Conservation (phyloP, 225 moss, liverwort and hornwort species). For the Pseudoscleropodium purum region DNA sequence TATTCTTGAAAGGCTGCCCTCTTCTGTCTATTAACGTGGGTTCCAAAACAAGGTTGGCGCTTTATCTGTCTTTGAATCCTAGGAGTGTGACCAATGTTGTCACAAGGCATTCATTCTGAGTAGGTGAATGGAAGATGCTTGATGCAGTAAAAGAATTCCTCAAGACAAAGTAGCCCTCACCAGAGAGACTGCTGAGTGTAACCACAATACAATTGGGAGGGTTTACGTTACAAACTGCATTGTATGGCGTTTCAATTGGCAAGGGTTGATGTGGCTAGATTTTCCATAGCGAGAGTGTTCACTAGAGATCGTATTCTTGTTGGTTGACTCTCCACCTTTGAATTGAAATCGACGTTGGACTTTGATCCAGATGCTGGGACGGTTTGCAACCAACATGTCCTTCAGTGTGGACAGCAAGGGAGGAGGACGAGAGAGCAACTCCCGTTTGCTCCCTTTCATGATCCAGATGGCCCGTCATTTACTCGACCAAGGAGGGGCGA, state of each 20-base stretch:
- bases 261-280: background rate
- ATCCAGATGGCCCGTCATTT: constrained; percentile 96
- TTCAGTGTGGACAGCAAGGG: constrained; percentile 99
- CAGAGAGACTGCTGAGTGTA: background rate
- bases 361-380: constrained; percentile 71
- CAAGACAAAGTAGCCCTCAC: background rate
- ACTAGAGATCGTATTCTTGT: background rate
- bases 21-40: background rate
- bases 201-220: background rate
- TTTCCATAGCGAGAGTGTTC: background rate
- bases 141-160: background rate
- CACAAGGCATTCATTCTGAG: background rate
- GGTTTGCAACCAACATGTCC: constrained; percentile 92
- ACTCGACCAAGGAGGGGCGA: constrained; percentile 90
- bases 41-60: background rate
- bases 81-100: background rate
- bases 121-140: background rate
- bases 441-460: constrained; percentile 94
- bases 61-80: background rate
- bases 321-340: background rate
- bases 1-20: background rate
- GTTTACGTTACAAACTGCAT: background rate
- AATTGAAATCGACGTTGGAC: background rate
- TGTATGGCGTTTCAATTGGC: background rate
- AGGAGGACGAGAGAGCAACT: constrained; percentile 98